Percentiles rank a stretch among this genome's conserved stretches.
These are phyloP conservation scores for rapeseed (Brassica napus) DNA, from an alignment of 345 rosid genomes.

Conservation along the genomic window Da-Ae NC_063447.1:58607501-58608000, in stretches of 20 bases:
- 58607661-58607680: too few relatives aligned
- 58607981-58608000: not conserved
- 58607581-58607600: too few relatives aligned
- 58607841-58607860: not conserved
- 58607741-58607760: not conserved
- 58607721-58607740: not conserved
- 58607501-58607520: too few relatives aligned
- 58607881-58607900: conserved; percentile 1
- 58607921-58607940: not conserved
- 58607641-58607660: too few relatives aligned
- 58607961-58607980: not conserved
- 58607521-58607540: too few relatives aligned
- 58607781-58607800: not conserved
- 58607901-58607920: conserved; percentile 9
- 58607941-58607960: not conserved
- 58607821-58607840: not conserved
- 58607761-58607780: not conserved
- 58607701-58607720: too few relatives aligned
- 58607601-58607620: too few relatives aligned
- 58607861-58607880: conserved; percentile 1
- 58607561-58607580: too few relatives aligned
- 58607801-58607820: conserved; percentile 11
- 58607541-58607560: too few relatives aligned
- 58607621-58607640: too few relatives aligned
- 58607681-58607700: too few relatives aligned